Evolutionary conservation across 352 stramenopile genomes (phyloP).

Genomic region (Globisporangium uncinulatum): DNA sequence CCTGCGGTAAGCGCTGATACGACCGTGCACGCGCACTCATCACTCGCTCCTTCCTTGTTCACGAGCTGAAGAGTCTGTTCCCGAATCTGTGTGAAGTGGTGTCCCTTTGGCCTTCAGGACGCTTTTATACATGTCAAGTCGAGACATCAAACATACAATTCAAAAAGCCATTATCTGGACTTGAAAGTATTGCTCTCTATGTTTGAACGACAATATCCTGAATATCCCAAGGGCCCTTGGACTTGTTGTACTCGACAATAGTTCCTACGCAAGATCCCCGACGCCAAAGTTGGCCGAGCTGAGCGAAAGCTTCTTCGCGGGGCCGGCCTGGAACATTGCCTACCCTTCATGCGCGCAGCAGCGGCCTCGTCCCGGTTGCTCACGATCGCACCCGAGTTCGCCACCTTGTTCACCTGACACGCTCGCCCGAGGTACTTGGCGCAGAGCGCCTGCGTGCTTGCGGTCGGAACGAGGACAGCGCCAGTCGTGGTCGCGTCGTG

Average conservation of each 20-base stretch:
- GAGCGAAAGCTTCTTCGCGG: constrained; percentile 1
- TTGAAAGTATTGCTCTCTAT: no score
- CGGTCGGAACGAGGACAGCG: constrained; percentile 1
- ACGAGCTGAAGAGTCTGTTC: neutral
- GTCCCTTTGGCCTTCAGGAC: no score
- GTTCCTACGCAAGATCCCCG: neutral
- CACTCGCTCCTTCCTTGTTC: neutral
- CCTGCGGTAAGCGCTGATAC: constrained; percentile 53
- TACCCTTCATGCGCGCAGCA: constrained; percentile 2
- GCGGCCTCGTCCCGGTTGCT: neutral
- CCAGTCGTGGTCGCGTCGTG: constrained; percentile 6
- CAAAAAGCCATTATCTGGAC: no score
- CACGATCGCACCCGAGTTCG: constrained; percentile 1
- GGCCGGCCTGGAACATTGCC: neutral
- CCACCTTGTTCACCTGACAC: constrained; percentile 1
- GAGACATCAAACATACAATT: no score
- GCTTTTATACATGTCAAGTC: no score
- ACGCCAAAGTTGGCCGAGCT: constrained; percentile 8
- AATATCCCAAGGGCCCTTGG: no score
- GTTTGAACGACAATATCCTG: no score
- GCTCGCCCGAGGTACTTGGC: constrained; percentile 1
- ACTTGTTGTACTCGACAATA: no score
- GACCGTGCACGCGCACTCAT: constrained; percentile 14
- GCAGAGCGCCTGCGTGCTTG: constrained; percentile 2
- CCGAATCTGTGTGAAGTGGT: no score